Conservation (phyloP, 75 land plant genomes). For the Selaginella tamariscina region DNA sequence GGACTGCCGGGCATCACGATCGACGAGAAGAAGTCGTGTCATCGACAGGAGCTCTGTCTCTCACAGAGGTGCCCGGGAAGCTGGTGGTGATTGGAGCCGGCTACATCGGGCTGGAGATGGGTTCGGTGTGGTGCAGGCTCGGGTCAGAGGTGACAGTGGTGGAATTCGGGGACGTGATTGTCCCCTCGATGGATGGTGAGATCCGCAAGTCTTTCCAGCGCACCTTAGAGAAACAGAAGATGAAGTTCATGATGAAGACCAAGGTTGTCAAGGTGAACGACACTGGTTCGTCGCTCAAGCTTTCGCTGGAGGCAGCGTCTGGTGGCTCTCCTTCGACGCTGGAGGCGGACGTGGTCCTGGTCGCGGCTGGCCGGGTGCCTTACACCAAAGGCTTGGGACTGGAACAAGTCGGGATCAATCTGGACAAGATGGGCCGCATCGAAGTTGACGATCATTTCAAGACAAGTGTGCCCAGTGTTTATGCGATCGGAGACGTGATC, state of each 20-base stretch:
- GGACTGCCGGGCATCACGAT: constrained; percentile 76
- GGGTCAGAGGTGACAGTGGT: constrained; percentile 70
- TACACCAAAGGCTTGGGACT: constrained; percentile 2
- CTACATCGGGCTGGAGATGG: constrained; percentile 96
- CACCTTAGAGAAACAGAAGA: constrained; percentile 2
- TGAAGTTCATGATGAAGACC: constrained; percentile 9
- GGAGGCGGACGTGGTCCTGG: constrained; percentile 8
- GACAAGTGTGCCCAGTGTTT: constrained; percentile 57
- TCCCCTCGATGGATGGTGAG: constrained; percentile 10
- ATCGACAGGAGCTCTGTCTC: constrained; percentile 79
- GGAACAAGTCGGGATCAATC: constrained; percentile 5
- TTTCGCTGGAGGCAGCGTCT: background rate
- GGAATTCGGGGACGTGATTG: constrained; percentile 7
- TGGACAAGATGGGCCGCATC: constrained; percentile 5
- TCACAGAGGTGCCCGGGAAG: constrained; percentile 69
- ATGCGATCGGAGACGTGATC: constrained; percentile 6
- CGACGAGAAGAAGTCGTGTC: constrained; percentile 92
- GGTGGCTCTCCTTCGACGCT: background rate
- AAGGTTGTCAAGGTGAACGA: constrained; percentile 7
- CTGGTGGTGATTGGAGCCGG: constrained; percentile 92
- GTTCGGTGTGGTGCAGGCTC: constrained; percentile 87
- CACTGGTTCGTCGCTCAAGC: background rate
- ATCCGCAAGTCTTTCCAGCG: background rate
- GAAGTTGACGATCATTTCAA: constrained; percentile 26
- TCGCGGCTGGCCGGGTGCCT: background rate